Evolutionary conservation across 1,284 basidiomycete genomes (phyloP), one percentile per base, ranked within the genome.

Genomic region (Naganishia albida): DNA sequence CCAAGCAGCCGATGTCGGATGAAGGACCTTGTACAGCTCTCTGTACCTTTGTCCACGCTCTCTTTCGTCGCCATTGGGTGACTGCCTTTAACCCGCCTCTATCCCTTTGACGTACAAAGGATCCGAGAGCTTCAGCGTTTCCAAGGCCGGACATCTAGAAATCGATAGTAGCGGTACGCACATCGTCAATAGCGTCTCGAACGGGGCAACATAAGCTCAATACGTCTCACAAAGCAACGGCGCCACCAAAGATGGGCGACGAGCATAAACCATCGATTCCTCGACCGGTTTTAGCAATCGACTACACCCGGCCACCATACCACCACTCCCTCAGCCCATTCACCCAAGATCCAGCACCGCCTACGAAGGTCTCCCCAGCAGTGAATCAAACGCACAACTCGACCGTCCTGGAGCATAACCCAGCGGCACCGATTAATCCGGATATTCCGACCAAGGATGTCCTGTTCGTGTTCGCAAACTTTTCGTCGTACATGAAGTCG

Each of bases 401-500:
- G 2, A 26, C 49, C 8, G 20, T 50, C 10, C 12, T 39, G 20
- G 57, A 60, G 28, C 34, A 60, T 10, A 39, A 34, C 28, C 3
- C 18, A 30, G 20, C 34, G 10, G 34, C 34, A 34, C 69, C 72
- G 0, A 62, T 76, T 2, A 75, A 74, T 10, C 74, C 75, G 6
- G 76, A 77, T 64, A 57, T 77, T 15, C 76, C 76, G 6, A 71
- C 57, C 42, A 57, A 70, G 30, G 75, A 77, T 63, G 74, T 72
- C 6, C 54, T 77, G 23, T 76, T 76, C 63, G 65, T 77, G 1
- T 77, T 77, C 56, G 60, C 64, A 53, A 75, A 75, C 63, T 77
- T 76, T 66, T 69, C 72, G 23, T 73, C 73, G 49, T 77, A 76
- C 54, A 76, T 75, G 73, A 65, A 71, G n/a, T 72, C 70, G 43